phyloP scores from a whole-genome alignment of 2,329 filamentous ascomycete genomes.

The Colletotrichum shisoi region DNA sequence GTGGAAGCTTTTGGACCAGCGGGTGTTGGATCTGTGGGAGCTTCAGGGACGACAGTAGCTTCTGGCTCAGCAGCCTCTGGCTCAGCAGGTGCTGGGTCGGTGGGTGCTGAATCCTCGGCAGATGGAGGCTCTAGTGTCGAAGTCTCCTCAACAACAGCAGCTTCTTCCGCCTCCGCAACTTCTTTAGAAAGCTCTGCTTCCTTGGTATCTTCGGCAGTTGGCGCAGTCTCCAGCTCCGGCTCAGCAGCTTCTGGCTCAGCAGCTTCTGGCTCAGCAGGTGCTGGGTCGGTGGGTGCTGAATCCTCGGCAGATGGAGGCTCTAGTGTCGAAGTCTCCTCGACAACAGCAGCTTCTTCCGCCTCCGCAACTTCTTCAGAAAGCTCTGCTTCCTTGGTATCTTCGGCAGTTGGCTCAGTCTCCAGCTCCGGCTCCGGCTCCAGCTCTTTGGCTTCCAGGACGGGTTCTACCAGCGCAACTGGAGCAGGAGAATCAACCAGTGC shows the following conservation, averaged over 20 bases:
- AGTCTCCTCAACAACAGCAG: constrained; percentile 23
- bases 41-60: neutral
- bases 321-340: constrained; percentile 4
- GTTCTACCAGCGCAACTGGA: neutral
- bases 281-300: neutral
- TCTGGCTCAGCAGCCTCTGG: constrained; percentile 11
- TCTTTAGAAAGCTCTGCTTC: constrained; percentile 15
- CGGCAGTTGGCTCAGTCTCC: constrained; percentile 4
- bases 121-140: neutral
- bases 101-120: neutral
- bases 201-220: constrained; percentile 7
- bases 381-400: constrained; percentile 10
- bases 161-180: constrained; percentile 12
- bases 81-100: neutral
- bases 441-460: constrained; percentile 16
- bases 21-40: neutral
- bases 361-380: constrained; percentile 11
- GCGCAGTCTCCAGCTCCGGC: constrained; percentile 2
- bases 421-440: constrained; percentile 6
- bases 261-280: constrained; percentile 8
- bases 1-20: neutral
- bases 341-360: constrained; percentile 26
- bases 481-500: constrained; percentile 5
- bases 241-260: no score
- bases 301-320: neutral